Conservation (phyloP, 1,284 basidiomycete genomes). For the Agaricales sp. region DNA sequence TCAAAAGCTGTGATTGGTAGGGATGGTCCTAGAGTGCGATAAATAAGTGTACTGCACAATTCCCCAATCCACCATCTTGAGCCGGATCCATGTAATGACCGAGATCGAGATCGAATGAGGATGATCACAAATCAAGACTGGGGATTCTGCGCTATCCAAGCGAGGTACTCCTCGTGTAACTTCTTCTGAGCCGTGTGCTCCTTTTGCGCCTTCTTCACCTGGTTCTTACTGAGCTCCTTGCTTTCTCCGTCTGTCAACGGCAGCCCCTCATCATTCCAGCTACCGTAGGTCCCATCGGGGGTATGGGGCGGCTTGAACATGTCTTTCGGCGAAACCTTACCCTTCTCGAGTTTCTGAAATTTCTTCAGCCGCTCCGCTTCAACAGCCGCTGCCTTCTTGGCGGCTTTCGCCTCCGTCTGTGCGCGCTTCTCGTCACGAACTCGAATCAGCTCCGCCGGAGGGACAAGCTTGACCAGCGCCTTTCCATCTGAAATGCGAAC, state of each 20-base stretch:
- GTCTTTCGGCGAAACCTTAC: constrained; percentile 63
- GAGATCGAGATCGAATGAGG: constrained; percentile 15
- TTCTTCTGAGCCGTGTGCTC: constrained; percentile 71
- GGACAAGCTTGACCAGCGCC: constrained; percentile 89
- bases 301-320: constrained; percentile 84
- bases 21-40: constrained; percentile 9
- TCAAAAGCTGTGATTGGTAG: constrained; percentile 47
- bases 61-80: background rate
- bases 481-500: constrained; percentile 66
- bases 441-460: constrained; percentile 74
- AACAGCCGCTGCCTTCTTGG: constrained; percentile 68
- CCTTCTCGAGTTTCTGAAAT: constrained; percentile 79
- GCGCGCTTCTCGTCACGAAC: constrained; percentile 88
- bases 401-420: constrained; percentile 64
- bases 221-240: constrained; percentile 78
- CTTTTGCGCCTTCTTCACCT: constrained; percentile 76
- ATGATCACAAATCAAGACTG: no score
- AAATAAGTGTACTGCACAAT: background rate
- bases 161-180: constrained; percentile 67
- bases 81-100: constrained; percentile 7
- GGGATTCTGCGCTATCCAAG: constrained; percentile 43
- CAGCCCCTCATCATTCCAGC: constrained; percentile 80
- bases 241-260: constrained; percentile 81
- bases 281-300: constrained; percentile 54
- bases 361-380: constrained; percentile 73